Percentiles rank a stretch among this genome's conserved stretches.
These are phyloP conservation scores for Trebouxia gelatinosa DNA, from an alignment of 163 green algal species.

Conservation along the genomic window DNA sequence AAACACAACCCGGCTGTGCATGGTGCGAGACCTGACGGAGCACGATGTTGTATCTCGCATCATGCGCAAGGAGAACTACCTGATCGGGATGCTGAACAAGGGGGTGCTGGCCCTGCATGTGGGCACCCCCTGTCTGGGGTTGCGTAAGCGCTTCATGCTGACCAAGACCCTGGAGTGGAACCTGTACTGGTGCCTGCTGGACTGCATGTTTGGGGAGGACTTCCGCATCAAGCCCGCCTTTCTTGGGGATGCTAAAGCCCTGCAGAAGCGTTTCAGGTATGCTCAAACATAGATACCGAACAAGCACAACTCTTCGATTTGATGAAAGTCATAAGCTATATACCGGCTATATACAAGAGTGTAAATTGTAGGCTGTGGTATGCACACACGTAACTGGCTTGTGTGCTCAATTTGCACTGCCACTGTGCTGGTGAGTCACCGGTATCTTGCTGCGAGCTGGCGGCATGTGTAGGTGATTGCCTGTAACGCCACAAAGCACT, in stretches of 20 bases:
- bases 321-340: too few relatives aligned
- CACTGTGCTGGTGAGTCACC: too few relatives aligned
- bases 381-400: too few relatives aligned
- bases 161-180: constrained; percentile 98
- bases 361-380: too few relatives aligned
- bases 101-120: constrained; percentile 75
- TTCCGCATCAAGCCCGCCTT: constrained; percentile 66
- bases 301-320: too few relatives aligned
- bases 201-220: constrained; percentile 89
- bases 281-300: too few relatives aligned
- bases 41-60: constrained; percentile 85
- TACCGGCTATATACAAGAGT: too few relatives aligned
- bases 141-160: constrained; percentile 69
- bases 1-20: constrained; percentile 71
- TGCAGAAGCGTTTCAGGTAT: constrained; percentile 50
- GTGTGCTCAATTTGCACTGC: too few relatives aligned
- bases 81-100: constrained; percentile 88
- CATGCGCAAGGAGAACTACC: constrained; percentile 95
- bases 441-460: too few relatives aligned
- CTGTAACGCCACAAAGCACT: too few relatives aligned
- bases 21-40: constrained; percentile 74
- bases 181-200: constrained; percentile 83
- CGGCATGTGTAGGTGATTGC: too few relatives aligned
- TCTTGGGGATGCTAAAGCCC: constrained; percentile 41
- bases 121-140: constrained; percentile 44